phyloP scores from a whole-genome alignment of 2,329 filamentous ascomycete species.

The Fusarium buharicum region DNA sequence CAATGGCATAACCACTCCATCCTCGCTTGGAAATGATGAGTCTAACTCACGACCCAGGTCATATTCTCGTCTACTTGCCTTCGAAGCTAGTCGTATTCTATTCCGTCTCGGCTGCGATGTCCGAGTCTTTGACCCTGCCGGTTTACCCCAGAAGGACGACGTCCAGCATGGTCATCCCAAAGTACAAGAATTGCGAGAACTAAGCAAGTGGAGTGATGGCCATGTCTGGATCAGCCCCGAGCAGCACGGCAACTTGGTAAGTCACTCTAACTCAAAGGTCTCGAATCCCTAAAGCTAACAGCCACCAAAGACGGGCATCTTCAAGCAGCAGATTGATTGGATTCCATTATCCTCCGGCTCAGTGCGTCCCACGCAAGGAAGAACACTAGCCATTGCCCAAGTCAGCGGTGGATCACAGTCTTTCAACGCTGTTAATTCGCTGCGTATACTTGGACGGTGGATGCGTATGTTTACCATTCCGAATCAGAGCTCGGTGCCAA shows the following conservation, averaged over 20 bases:
- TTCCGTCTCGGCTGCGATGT: constrained; percentile 74
- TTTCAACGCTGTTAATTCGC: constrained; percentile 73
- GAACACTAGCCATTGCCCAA: constrained; percentile 70
- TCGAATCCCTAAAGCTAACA: constrained; percentile 1
- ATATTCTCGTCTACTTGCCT: constrained; percentile 69
- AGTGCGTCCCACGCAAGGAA: constrained; percentile 72
- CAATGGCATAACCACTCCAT: neutral
- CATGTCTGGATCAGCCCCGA: constrained; percentile 74
- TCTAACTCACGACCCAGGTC: constrained; percentile 52
- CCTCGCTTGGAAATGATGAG: neutral
- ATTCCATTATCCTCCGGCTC: constrained; percentile 70
- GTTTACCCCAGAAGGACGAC: constrained; percentile 72
- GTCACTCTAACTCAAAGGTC: neutral
- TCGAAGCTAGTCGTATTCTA: constrained; percentile 68
- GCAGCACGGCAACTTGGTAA: constrained; percentile 71
- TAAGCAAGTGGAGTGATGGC: constrained; percentile 73
- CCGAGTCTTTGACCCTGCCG: constrained; percentile 67
- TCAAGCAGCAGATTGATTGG: constrained; percentile 79
- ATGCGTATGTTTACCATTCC: constrained; percentile 76
- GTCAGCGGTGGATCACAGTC: constrained; percentile 73
- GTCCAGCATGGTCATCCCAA: constrained; percentile 66
- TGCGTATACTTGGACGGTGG: constrained; percentile 74
- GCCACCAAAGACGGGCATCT: constrained; percentile 63
- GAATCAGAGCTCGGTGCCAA: constrained; percentile 72
- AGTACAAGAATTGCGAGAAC: constrained; percentile 69